Evolutionary conservation across 345 rosid species (phyloP).

Genomic region (Brassica napus): DNA sequence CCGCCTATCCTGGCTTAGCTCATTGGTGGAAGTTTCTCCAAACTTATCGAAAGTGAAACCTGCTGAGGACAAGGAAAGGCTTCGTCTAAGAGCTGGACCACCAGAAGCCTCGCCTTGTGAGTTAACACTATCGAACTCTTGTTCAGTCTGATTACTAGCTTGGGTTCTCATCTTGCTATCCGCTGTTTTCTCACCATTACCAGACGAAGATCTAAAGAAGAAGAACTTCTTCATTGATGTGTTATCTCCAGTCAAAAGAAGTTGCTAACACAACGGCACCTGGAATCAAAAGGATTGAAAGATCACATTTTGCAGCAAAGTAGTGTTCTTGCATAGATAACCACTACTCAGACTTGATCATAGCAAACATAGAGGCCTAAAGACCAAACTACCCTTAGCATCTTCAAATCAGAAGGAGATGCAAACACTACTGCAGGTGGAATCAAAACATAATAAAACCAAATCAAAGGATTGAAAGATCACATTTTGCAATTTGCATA

Average conservation of each 20-base stretch:
- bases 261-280: slow-evolving; percentile 44
- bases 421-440: slow-evolving; percentile 45
- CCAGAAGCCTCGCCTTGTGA: slow-evolving; percentile 55
- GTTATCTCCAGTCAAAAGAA: slow-evolving; percentile 30
- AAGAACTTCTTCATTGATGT: slow-evolving; percentile 82
- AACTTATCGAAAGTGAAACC: slow-evolving; percentile 56
- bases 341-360: neutral
- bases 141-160: slow-evolving; percentile 42
- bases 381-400: slow-evolving; percentile 30
- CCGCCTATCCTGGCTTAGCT: slow-evolving; percentile 39
- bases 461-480: slow-evolving; percentile 26
- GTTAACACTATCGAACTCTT: slow-evolving; percentile 46
- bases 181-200: slow-evolving; percentile 46
- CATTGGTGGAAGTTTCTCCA: slow-evolving; percentile 45
- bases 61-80: slow-evolving; percentile 78
- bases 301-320: neutral
- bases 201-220: slow-evolving; percentile 69
- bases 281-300: slow-evolving; percentile 38
- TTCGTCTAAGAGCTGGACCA: slow-evolving; percentile 68
- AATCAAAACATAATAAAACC: slow-evolving; percentile 26
- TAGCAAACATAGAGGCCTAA: slow-evolving; percentile 20
- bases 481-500: neutral
- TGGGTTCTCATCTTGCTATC: slow-evolving; percentile 44
- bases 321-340: neutral
- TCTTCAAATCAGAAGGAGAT: slow-evolving; percentile 8